phyloP scores from a whole-genome alignment of 305 asterid genomes.

The Lippia alba region DNA sequence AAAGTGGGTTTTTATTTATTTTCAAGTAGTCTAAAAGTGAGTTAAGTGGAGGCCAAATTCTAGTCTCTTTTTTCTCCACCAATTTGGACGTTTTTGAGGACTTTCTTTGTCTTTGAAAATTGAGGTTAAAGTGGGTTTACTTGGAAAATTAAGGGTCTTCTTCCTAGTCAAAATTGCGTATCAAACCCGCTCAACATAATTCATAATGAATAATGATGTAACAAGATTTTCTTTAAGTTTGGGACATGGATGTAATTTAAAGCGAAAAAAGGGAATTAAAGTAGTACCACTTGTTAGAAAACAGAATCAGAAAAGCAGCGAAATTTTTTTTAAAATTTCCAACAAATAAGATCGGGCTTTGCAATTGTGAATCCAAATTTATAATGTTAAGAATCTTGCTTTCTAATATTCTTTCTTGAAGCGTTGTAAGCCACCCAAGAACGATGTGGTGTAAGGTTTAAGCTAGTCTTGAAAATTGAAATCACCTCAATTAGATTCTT shows the following conservation, averaged over 20 bases:
- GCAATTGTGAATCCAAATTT: no score
- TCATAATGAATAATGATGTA: no score
- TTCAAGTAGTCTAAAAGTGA: constrained; percentile 3
- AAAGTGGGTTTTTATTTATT: background rate
- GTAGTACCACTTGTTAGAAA: no score
- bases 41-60: constrained; percentile 8
- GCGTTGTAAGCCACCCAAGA: no score
- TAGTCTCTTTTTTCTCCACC: background rate
- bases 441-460: background rate
- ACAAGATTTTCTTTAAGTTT: background rate
- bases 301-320: no score
- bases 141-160: constrained; percentile 1
- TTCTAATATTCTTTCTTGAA: no score
- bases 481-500: background rate
- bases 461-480: background rate
- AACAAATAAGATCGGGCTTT: no score
- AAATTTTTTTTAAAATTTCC: no score
- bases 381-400: no score
- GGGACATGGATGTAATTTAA: background rate
- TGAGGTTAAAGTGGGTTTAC: no score
- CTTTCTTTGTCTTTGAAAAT: constrained; percentile 12
- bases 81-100: background rate
- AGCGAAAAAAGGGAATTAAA: background rate
- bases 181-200: background rate
- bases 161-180: background rate